Evolutionary conservation across 2,329 filamentous ascomycete genomes (phyloP), one percentile per base, ranked within the genome.

Genomic region (Lasiodiplodia sp.): DNA sequence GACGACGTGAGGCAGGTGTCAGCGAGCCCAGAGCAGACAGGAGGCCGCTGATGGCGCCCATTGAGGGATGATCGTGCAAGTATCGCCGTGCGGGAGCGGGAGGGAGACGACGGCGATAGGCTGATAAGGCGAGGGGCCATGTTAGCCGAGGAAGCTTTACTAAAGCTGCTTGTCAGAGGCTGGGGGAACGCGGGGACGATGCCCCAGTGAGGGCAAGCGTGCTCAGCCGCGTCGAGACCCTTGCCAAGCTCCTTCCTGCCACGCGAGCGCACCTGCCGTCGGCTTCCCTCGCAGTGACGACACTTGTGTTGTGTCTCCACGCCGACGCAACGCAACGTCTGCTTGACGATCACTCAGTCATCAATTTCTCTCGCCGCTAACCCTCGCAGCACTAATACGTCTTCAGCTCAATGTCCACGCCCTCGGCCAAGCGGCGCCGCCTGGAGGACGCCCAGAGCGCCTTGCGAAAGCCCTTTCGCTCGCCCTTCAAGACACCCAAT

Each of bases 391-490:
- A 51, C 65, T 58, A 52, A 67, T 51, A 51, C 65, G 40, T 60
- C 55, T 56, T 38, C 55, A 60, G 40, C 25, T 64, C 55, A 37
- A 84, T 86, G 83, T 82, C 81, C 69, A 83, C 82, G 60, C 85
- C 84, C 68, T 80, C 85, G 68, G 83, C 83, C 68, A 92, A 92
- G 81, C 87, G 89, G 62, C 88, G 90, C 70, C 87, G 88, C 71
- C 81, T 91, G 71, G 85, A 90, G 69, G 81, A 85, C 55, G 85
- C 87, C 49, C 80, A 84, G 25, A 83, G 83, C n/a, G 86, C 86
- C 7, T 85, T 92, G 58, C 85, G 86, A 70, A 91, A 90, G 75
- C 91, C 91, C 0, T 93, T 93, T 81, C 89, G 90, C 72, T 92
- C 91, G 56, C 91, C 90, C 16, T 85, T 91, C 70, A 87, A 85